Base-by-base conservation (phyloP, 495 filamentous ascomycete genomes). In the Aspergillus carlsbadensis region DNA sequence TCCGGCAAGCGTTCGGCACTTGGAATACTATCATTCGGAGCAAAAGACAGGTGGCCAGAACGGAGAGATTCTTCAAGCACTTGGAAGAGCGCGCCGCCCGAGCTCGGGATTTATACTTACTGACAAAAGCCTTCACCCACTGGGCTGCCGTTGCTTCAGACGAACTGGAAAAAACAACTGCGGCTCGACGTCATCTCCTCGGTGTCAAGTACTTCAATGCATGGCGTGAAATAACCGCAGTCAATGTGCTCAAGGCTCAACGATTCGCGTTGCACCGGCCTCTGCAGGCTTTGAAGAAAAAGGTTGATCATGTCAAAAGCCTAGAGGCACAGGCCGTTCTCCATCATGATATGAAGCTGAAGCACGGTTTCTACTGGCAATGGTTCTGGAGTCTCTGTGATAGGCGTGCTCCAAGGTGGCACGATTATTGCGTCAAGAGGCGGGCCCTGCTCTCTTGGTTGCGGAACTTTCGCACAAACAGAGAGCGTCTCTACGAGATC, bases 171-270 rank as follows among this genome's bases (percentile, higher is more conserved):
- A 77, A 71, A 35, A 86, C 85, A 3, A 77, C 77, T 18, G 72
- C 80, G 47, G 89, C 87, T 21, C 80, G 87, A 53, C 71, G 80
- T 57, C 88, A 89, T 67, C 80, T 92, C 21, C 70, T 92, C 11
- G 74, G 84, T 57, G 80, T 83, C 52, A 86, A 85, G 52, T 91
- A 86, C 61, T 94, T 92, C 66, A 84, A 85, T 60, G 85, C 84
- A 3, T 94, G 89, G 89, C 79, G 83, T 33, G 84, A 84, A 40
- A 85, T 91, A 43, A 91, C 89, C 10, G 78, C 77, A 6, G 83
- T 88, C 40, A 88, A 90, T 61, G 77, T 86, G 53, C 62, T 84
- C 29, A 91, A 89, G 66, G 82, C 85, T 2, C 81, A 84, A 37
- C 76, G 83, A 10, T 87, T 87, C 52, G 73, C 78, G 10, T 56